phyloP scores from a whole-genome alignment of 208 protist genomes.

The Trichomonas gallinae region DNA sequence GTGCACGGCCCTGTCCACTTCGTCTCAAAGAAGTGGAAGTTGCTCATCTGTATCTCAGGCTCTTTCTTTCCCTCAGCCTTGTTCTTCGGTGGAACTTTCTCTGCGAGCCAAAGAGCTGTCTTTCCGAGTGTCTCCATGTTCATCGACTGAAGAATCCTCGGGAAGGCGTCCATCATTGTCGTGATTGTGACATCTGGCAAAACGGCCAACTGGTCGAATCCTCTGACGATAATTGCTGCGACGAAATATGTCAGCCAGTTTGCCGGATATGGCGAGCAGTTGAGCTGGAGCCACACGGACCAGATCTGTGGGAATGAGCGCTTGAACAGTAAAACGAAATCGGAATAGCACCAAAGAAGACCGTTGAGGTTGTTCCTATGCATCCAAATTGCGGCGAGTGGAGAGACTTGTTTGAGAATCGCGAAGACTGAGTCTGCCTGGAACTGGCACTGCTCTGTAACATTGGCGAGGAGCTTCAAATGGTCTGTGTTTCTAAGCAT shows the following conservation, averaged over 20 bases:
- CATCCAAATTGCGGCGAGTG: neutral
- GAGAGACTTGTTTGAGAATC: neutral
- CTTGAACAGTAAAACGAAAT: neutral
- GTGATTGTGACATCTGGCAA: neutral
- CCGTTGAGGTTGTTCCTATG: neutral
- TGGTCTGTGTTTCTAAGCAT: neutral
- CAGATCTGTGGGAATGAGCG: neutral
- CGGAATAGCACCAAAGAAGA: neutral
- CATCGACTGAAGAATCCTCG: neutral
- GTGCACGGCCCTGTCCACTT: neutral
- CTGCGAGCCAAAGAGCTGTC: neutral
- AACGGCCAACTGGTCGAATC: neutral
- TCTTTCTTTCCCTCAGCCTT: neutral
- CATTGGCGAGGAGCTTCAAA: neutral
- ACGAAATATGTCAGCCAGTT: neutral
- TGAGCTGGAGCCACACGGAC: neutral
- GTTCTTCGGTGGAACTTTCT: neutral
- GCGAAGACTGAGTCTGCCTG: neutral
- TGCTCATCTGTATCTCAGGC: neutral
- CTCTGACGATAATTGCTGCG: neutral
- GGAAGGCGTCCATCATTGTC: neutral
- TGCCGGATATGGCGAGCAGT: neutral
- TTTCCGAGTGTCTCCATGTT: neutral
- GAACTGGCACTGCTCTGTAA: neutral
- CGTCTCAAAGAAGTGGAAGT: neutral